Evolutionary conservation across 495 filamentous ascomycete genomes (phyloP), one percentile per base, ranked within the genome.

Genomic region (Neurospora discreta): DNA sequence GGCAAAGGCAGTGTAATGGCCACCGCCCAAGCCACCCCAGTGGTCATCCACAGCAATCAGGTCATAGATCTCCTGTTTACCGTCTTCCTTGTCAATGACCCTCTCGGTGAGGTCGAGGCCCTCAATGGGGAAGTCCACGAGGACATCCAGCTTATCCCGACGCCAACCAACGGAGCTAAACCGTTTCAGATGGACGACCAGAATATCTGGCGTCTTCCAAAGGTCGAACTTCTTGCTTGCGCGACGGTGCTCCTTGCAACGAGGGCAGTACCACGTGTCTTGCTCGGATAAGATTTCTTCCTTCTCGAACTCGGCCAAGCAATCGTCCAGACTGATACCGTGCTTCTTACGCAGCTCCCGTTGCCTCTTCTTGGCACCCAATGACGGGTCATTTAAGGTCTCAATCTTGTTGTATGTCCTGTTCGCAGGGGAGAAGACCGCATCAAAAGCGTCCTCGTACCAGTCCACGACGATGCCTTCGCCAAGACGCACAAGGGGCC

Each of bases 201-300:
- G 85, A 70, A 98, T 95, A 79, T 99, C 95, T 10, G 95, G 95
- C 3, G 90, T 89, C 78, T 93, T 97, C 95, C 95, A 99, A 4
- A 99, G 86, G 78, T 98, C 93, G 39, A 99, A 93, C 76, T 94
- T 96, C 86, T 98, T 99, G 82, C 88, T 93, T 23, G 96, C 95
- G 33, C 92, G 89, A 11, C 92, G 89, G 76, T 96, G 91, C 74
- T 96, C 92, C 77, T 98, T 98, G 86, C 95, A 99, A 60, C 93
- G 88, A 71, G 93, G 94, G 74, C 95, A 99, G 76, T 93, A 98
- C 95, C 95, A 99, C 39, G 92, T 93, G 77, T 99, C 95, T 74
- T 94, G 91, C 78, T 96, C 92, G 0, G 94, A 97, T 3, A 99
- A 84, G 52, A 97, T 89, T 78, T 99, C 95, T 71, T 93, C 89